These are phyloP conservation scores for Thraustotheca clavata DNA, from an alignment of 352 stramenopile species.

Conservation along the genomic window DNA sequence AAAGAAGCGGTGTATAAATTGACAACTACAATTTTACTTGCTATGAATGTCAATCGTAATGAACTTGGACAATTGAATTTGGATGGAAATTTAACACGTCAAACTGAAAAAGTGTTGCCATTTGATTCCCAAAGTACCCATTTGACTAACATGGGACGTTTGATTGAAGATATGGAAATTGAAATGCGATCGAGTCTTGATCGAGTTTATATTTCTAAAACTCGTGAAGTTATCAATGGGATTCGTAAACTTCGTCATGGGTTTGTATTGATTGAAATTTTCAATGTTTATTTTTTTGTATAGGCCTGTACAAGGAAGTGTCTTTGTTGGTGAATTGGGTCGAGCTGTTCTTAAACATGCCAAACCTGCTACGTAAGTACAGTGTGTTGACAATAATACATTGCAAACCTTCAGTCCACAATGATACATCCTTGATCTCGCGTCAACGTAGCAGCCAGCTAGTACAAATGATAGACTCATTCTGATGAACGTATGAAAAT, in stretches of 20 bases:
- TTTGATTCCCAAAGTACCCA: slow-evolving; percentile 78
- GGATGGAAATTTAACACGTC: slow-evolving; percentile 83
- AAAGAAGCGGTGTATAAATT: slow-evolving; percentile 86
- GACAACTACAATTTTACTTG: slow-evolving; percentile 88
- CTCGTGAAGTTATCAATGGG: slow-evolving; percentile 88
- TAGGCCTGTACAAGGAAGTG: slow-evolving; percentile 28
- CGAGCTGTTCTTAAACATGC: slow-evolving; percentile 54
- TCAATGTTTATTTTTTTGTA: background rate
- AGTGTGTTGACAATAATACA: background rate
- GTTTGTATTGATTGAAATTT: slow-evolving; percentile 23
- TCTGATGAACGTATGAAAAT: no score
- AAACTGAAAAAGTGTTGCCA: slow-evolving; percentile 63
- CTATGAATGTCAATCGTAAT: slow-evolving; percentile 81
- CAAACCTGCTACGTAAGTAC: background rate
- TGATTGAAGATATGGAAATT: slow-evolving; percentile 96
- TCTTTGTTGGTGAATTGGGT: slow-evolving; percentile 67
- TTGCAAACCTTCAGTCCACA: background rate
- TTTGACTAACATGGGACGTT: slow-evolving; percentile 91
- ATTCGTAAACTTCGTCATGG: slow-evolving; percentile 83
- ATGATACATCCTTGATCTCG: no score
- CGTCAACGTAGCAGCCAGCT: no score
- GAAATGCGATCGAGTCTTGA: slow-evolving; percentile 90
- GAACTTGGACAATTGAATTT: slow-evolving; percentile 81
- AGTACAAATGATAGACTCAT: no score
- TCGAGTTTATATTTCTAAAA: slow-evolving; percentile 93